These are phyloP conservation scores for Tarenaya hassleriana DNA, from an alignment of 345 rosid genomes.

Conservation along the genomic window DNA sequence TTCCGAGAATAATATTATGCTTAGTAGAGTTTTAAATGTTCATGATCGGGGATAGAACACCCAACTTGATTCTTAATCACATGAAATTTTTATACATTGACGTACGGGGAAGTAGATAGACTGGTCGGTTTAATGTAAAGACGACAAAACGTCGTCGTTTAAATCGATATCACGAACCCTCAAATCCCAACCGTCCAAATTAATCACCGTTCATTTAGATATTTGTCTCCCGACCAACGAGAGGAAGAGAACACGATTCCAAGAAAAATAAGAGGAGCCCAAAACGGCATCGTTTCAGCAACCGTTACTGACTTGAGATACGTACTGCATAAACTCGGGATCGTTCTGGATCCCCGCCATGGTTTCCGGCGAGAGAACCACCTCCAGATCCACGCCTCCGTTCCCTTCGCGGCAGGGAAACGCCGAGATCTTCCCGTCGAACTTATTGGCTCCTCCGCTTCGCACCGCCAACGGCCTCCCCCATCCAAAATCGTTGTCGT, in stretches of 20 bases:
- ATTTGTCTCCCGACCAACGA: neutral
- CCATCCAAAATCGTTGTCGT: constrained; percentile 94
- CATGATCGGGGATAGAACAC: too few species aligned
- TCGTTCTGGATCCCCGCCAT: constrained; percentile 64
- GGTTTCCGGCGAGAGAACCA: constrained; percentile 68
- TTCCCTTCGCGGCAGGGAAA: constrained; percentile 75
- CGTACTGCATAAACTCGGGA: constrained; percentile 80
- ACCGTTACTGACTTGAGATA: constrained; percentile 28
- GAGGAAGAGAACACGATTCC: too few species aligned
- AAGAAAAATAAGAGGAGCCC: too few species aligned
- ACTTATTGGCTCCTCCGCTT: constrained; percentile 89
- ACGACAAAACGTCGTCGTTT: too few species aligned
- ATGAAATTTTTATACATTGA: too few species aligned
- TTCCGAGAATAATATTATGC: too few species aligned
- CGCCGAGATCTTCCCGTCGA: constrained; percentile 93
- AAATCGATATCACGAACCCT: neutral
- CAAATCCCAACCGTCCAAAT: neutral
- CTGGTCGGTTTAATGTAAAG: too few species aligned
- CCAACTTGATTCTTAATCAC: too few species aligned
- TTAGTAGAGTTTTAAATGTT: too few species aligned
- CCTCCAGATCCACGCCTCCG: constrained; percentile 87
- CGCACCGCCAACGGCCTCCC: constrained; percentile 83
- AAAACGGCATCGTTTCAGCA: constrained; percentile 6
- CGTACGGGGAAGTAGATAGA: too few species aligned
- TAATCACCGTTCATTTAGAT: neutral